Conservation (phyloP, 2,329 filamentous ascomycete genomes). For the Exophiala lecanii-corni region DNA sequence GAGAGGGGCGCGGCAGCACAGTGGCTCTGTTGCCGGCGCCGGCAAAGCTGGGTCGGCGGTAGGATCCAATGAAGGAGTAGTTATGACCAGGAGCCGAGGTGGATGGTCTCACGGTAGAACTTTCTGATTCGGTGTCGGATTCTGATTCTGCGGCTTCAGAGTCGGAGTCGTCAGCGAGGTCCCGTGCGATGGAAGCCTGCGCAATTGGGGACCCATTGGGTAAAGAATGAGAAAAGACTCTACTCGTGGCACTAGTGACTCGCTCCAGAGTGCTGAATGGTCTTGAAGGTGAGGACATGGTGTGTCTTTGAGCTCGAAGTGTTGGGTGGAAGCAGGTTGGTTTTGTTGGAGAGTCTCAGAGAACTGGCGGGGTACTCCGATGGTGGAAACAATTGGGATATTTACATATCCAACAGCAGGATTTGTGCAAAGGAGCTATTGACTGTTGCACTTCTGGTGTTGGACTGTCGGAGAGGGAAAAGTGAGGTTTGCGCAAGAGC, state of each 20-base stretch:
- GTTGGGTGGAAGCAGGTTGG: too few species aligned
- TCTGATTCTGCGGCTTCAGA: conserved; percentile 35
- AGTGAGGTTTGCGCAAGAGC: too few species aligned
- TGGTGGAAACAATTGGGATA: too few species aligned
- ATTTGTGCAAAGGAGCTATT: too few species aligned
- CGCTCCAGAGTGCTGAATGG: conserved; percentile 15
- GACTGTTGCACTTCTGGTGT: too few species aligned
- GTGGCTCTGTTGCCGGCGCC: conserved; percentile 67
- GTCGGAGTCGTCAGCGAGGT: conserved; percentile 61
- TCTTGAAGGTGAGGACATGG: conserved; percentile 17
- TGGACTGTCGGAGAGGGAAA: too few species aligned
- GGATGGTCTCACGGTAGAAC: conserved; percentile 39
- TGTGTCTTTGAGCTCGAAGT: background rate
- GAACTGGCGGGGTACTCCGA: too few species aligned
- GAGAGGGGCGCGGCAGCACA: conserved; percentile 51
- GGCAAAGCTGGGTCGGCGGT: conserved; percentile 72
- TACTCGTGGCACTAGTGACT: conserved; percentile 19
- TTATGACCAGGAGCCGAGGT: conserved; percentile 35
- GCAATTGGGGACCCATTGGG: conserved; percentile 61
- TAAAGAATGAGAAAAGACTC: conserved; percentile 41
- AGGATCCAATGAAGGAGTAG: conserved; percentile 58
- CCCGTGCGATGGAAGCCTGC: conserved; percentile 60
- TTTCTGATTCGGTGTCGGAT: conserved; percentile 36
- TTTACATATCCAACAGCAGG: too few species aligned
- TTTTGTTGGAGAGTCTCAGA: too few species aligned